Percentiles rank a stretch among this genome's conserved stretches.
Evolutionary conservation across 345 rosid genomes (phyloP).

Genomic region (Citrus reticulata): DNA sequence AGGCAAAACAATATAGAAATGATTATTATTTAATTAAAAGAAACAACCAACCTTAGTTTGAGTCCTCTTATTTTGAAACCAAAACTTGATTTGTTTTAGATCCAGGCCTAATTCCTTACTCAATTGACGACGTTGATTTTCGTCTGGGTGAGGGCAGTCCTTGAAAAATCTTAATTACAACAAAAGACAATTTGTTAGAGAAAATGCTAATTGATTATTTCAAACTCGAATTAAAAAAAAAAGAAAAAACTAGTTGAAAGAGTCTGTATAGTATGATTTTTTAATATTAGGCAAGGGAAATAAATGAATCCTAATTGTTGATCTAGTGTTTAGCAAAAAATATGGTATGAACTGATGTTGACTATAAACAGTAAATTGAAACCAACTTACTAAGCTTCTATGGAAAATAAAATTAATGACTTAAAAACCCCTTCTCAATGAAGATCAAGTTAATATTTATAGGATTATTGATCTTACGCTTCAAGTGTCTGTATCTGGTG

Average conservation of each 20-base stretch:
- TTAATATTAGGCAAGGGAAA: no score
- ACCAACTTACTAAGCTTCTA: not conserved
- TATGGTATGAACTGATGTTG: not conserved
- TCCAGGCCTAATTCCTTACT: slow-evolving; percentile 49
- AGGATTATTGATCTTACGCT: slow-evolving; percentile 25
- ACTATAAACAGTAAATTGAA: not conserved
- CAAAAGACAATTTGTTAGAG: not conserved
- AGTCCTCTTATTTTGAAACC: slow-evolving; percentile 87
- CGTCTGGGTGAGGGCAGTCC: slow-evolving; percentile 67
- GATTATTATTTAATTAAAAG: not conserved
- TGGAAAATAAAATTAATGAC: no score
- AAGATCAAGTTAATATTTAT: no score
- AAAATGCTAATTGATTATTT: not conserved
- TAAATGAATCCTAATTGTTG: no score
- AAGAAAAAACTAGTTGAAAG: no score
- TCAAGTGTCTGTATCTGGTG: slow-evolving; percentile 52
- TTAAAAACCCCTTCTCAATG: no score
- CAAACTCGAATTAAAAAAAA: no score
- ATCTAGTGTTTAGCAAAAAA: no score
- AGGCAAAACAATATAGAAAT: no score
- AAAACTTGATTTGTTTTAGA: slow-evolving; percentile 58
- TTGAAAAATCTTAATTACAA: slow-evolving; percentile 46
- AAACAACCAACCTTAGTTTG: slow-evolving; percentile 46
- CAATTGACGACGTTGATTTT: slow-evolving; percentile 42
- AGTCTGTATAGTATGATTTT: no score